These are phyloP conservation scores for Russula foetens DNA, from an alignment of 768 basidiomycete species.

Conservation along the genomic window DNA sequence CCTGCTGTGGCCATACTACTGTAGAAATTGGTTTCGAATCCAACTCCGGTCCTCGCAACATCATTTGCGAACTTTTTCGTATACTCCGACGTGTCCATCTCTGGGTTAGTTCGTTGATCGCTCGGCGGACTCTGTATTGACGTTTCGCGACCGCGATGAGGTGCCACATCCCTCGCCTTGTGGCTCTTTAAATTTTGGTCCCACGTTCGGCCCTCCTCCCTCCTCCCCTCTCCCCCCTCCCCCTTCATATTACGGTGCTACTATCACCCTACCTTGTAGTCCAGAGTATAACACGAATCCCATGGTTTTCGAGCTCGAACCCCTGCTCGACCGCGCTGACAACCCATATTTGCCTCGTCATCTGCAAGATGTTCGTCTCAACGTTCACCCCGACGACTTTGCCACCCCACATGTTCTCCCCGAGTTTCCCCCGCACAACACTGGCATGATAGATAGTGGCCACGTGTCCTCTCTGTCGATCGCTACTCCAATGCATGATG, in stretches of 20 bases:
- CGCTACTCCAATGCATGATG: background rate
- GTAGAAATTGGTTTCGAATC: conserved; percentile 1
- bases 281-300: background rate
- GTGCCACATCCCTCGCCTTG: conserved; percentile 9
- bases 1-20: background rate
- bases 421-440: background rate
- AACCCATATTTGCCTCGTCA: conserved; percentile 12
- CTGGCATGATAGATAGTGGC: background rate
- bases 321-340: conserved; percentile 2
- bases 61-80: background rate
- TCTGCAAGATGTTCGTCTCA: background rate
- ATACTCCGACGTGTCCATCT: conserved; percentile 18
- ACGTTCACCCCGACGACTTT: background rate
- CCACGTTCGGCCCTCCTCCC: background rate
- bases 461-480: background rate
- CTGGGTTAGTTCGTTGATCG: conserved; percentile 19
- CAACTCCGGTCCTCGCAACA: conserved; percentile 1
- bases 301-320: background rate
- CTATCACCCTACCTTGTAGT: background rate
- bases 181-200: conserved; percentile 4
- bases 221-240: background rate
- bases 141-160: conserved; percentile 10
- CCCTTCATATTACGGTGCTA: background rate
- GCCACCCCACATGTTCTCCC: background rate
- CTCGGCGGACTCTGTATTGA: conserved; percentile 16